Conservation (phyloP, 2,329 filamentous ascomycete genomes). For the Fusarium sambucinum region DNA sequence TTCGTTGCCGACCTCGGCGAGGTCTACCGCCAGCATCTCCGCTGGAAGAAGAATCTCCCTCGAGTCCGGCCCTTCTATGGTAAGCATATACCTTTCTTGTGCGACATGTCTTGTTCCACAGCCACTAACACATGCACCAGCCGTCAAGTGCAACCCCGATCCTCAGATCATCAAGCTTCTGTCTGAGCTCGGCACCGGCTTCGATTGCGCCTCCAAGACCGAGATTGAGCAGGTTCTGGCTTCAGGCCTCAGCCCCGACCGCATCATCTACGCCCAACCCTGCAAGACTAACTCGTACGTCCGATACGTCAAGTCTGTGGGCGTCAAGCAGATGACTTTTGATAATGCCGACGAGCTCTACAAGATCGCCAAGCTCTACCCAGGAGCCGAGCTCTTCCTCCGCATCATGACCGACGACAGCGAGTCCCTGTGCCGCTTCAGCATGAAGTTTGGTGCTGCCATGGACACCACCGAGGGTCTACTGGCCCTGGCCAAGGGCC, state of each 20-base stretch:
- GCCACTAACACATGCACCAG: constrained; percentile 58
- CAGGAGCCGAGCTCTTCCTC: constrained; percentile 89
- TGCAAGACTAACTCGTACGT: constrained; percentile 99
- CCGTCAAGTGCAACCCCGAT: constrained; percentile 99
- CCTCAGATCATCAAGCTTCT: constrained; percentile 88
- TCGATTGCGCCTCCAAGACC: constrained; percentile 97
- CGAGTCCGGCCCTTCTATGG: constrained; percentile 97
- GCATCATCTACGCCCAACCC: constrained; percentile 98
- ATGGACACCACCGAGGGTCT: constrained; percentile 84
- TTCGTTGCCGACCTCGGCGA: constrained; percentile 98
- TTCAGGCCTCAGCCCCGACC: constrained; percentile 84
- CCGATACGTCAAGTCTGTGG: constrained; percentile 84
- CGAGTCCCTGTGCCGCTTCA: constrained; percentile 91
- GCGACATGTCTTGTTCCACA: not conserved
- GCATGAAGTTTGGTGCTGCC: constrained; percentile 96
- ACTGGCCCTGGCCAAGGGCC: constrained; percentile 80
- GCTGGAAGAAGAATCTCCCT: constrained; percentile 95
- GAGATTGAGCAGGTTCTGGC: constrained; percentile 94
- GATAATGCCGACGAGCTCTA: constrained; percentile 98
- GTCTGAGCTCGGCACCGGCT: constrained; percentile 88
- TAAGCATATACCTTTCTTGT: constrained; percentile 58
- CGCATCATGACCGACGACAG: constrained; percentile 98
- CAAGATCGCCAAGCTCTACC: constrained; percentile 95
- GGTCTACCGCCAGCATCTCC: constrained; percentile 97
- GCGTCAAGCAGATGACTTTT: constrained; percentile 98